Percentiles rank a stretch among this genome's conserved stretches.
Conservation (phyloP, 768 basidiomycete species). For the Zangia roseola region DNA sequence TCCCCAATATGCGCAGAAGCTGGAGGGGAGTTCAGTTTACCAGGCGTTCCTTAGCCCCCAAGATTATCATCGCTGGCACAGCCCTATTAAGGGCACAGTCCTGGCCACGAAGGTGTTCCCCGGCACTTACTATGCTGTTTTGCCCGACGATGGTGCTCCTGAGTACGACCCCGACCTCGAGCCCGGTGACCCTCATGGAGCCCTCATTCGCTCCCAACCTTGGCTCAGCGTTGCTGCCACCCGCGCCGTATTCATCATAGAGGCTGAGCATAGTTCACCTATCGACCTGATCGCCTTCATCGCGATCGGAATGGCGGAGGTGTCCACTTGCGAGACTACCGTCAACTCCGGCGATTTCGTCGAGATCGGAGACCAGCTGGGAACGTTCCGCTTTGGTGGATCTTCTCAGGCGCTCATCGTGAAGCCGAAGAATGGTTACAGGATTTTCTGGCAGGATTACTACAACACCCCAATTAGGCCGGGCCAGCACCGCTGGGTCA, state of each 20-base stretch:
- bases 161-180: not conserved
- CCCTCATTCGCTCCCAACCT: constrained; percentile 33
- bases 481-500: constrained; percentile 7
- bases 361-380: constrained; percentile 50
- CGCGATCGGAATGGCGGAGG: constrained; percentile 60
- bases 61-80: constrained; percentile 62
- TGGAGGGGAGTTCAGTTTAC: constrained; percentile 49
- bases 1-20: constrained; percentile 30
- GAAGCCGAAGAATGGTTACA: not conserved
- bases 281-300: constrained; percentile 58
- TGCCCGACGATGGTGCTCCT: constrained; percentile 8
- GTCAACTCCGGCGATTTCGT: constrained; percentile 47
- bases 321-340: constrained; percentile 54
- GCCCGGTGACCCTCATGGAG: constrained; percentile 13
- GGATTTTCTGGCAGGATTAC: constrained; percentile 12
- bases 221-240: constrained; percentile 47
- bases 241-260: constrained; percentile 53
- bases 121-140: constrained; percentile 9
- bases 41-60: constrained; percentile 55
- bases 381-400: constrained; percentile 65
- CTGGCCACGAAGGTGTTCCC: constrained; percentile 34
- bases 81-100: constrained; percentile 46
- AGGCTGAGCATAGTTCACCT: constrained; percentile 40
- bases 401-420: constrained; percentile 48
- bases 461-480: not conserved